These are phyloP conservation scores for Scheffersomyces parashehatae DNA, from an alignment of 1,139 yeast species.

Conservation along the genomic window DNA sequence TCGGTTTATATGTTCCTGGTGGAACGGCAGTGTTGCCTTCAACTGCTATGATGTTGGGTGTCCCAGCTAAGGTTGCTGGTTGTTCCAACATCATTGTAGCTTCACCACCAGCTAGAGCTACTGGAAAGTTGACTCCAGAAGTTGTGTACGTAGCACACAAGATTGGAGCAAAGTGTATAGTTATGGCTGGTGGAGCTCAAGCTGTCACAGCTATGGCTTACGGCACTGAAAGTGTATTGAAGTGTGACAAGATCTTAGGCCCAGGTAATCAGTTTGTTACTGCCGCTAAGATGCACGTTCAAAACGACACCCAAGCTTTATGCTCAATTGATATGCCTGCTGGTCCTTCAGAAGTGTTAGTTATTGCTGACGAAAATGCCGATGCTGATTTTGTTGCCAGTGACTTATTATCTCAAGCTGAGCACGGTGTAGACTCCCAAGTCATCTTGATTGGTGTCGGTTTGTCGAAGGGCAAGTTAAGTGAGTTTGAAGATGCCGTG, in stretches of 20 bases:
- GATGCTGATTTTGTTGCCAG: constrained; percentile 96
- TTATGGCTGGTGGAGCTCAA: constrained; percentile 98
- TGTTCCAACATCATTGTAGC: constrained; percentile 93
- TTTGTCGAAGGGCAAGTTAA: constrained; percentile 58
- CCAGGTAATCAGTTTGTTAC: constrained; percentile 99
- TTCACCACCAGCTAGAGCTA: constrained; percentile 92
- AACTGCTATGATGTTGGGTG: constrained; percentile 97
- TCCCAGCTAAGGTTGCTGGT: constrained; percentile 98
- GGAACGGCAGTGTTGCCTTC: constrained; percentile 98
- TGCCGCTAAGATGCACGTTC: constrained; percentile 97
- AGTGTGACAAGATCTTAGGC: constrained; percentile 95
- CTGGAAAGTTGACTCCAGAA: constrained; percentile 93
- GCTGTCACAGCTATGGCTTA: constrained; percentile 99
- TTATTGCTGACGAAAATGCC: constrained; percentile 81
- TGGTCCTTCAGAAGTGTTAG: constrained; percentile 97
- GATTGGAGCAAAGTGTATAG: constrained; percentile 86
- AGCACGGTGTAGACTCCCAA: constrained; percentile 97
- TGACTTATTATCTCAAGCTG: constrained; percentile 95
- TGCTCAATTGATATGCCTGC: constrained; percentile 99
- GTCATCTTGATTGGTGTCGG: constrained; percentile 86
- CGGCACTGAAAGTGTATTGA: constrained; percentile 89
- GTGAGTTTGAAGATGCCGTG: constrained; percentile 76
- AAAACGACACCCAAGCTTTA: constrained; percentile 91
- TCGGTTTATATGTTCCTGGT: constrained; percentile 96
- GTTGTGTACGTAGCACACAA: constrained; percentile 97